Evolutionary conservation across 1,284 basidiomycete genomes (phyloP), one percentile per base, ranked within the genome.

Genomic region (Tilletiaria anomala): DNA sequence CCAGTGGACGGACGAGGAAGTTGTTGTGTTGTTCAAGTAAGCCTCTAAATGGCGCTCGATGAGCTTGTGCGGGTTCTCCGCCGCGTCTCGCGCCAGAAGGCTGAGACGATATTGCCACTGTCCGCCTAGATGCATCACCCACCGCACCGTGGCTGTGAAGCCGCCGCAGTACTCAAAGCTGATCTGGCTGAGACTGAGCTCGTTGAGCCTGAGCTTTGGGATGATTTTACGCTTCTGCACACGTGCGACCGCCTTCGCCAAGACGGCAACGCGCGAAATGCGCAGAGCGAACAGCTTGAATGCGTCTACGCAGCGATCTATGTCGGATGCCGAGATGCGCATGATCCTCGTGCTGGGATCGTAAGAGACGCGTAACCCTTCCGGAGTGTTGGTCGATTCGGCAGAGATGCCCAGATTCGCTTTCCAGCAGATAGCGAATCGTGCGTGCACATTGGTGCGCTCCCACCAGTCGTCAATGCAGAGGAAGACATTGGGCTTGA

Each of bases 381-480:
- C 26, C 26, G 8, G 10, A n/a, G 26, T 8, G n/a, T n/a, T 8
- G 10, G n/a, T 29, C 26, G 26, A n/a, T n/a, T 29, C 26, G n/a
- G 8, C 26, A 8, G 26, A 29, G 10, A 29, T 8, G 26, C 26
- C 26, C 26, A 29, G 10, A 8, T 29, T n/a, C 10, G 8, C 8
- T n/a, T 8, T 8, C 26, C 26, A 29, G 26, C 26, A 29, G 10
- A 29, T 8, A n/a, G 26, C 26, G n/a, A 29, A 29, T n/a, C 26
- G 26, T 8, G 26, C 26, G n/a, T n/a, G n/a, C n/a, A n/a, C n/a
- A n/a, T n/a, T n/a, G n/a, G n/a, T n/a, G n/a, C 78, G 77, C 21
- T 80, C 80, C 83, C 86, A 88, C 86, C 87, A 91, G 53, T 86
- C 80, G 19, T 83, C 73, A 4, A 87, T 80, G 47, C 84, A 80